Conservation (phyloP, 306 rosid species). For the Trifolium subterraneum region DNA sequence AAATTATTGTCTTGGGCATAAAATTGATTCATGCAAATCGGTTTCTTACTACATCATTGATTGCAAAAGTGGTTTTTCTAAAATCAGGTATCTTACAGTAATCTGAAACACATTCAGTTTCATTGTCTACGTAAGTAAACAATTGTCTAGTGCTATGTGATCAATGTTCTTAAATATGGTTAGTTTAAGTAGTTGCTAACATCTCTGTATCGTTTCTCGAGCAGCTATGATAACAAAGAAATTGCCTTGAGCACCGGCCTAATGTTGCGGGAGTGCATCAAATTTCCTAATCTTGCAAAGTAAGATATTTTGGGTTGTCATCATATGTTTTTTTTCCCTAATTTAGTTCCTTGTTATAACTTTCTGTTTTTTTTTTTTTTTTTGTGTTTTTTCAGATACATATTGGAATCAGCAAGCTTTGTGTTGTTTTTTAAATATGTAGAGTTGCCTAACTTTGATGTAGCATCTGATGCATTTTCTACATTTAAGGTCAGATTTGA, state of each 20-base stretch:
- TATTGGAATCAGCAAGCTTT: conserved; percentile 92
- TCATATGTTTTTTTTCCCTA: background rate
- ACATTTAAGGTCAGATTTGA: conserved; percentile 82
- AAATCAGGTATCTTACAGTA: conserved; percentile 31
- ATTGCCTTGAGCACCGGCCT: conserved; percentile 87
- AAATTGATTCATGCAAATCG: conserved; percentile 32
- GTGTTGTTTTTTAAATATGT: conserved; percentile 91
- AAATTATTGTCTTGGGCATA: background rate
- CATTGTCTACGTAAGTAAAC: conserved; percentile 16
- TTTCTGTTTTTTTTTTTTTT: conserved; percentile 33
- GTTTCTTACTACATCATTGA: conserved; percentile 16
- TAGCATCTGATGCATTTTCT: conserved; percentile 94
- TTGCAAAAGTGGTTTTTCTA: conserved; percentile 37
- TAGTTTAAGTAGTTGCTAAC: conserved; percentile 21
- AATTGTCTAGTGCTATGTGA: conserved; percentile 11
- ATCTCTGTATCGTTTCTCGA: conserved; percentile 36
- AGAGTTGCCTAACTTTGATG: conserved; percentile 89
- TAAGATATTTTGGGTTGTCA: conserved; percentile 52
- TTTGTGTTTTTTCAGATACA: conserved; percentile 74
- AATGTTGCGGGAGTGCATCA: conserved; percentile 97
- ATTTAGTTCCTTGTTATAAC: conserved; percentile 31
- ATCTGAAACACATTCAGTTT: conserved; percentile 17
- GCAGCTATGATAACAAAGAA: conserved; percentile 97
- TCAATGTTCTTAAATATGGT: conserved; percentile 32
- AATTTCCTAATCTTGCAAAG: conserved; percentile 83